These are phyloP conservation scores for Penicillium sp. DNA, from an alignment of 2,329 filamentous ascomycete species.

Conservation along the genomic window DNA sequence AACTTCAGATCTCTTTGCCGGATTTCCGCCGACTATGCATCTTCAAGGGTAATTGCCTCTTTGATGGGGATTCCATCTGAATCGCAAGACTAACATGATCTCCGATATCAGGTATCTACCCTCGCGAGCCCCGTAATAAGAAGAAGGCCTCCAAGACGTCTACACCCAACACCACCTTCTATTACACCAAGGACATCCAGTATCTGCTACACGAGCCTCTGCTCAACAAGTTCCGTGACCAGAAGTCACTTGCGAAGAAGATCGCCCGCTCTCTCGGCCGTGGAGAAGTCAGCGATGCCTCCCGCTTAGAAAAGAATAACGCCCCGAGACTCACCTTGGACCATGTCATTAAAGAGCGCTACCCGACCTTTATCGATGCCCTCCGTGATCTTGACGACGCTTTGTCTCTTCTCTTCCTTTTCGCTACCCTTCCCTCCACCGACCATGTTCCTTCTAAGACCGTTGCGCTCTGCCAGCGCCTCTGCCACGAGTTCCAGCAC, in stretches of 20 bases:
- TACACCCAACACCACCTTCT: conserved; percentile 84
- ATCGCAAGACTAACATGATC: conserved; percentile 12
- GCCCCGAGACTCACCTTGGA: conserved; percentile 85
- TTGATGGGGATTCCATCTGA: background rate
- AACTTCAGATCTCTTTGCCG: conserved; percentile 90
- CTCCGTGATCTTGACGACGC: conserved; percentile 92
- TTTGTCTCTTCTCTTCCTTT: conserved; percentile 91
- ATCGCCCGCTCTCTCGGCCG: conserved; percentile 84
- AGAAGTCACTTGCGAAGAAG: conserved; percentile 95
- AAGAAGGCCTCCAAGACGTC: conserved; percentile 92
- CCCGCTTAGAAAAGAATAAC: conserved; percentile 80
- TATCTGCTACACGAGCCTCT: conserved; percentile 95
- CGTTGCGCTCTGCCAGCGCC: conserved; percentile 83
- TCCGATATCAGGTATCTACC: conserved; percentile 64
- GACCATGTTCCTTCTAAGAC: conserved; percentile 86
- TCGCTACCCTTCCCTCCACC: conserved; percentile 89
- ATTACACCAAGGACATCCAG: conserved; percentile 90
- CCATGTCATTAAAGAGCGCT: conserved; percentile 94
- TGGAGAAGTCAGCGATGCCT: conserved; percentile 81
- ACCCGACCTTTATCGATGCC: conserved; percentile 92
- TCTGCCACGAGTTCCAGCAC: conserved; percentile 94
- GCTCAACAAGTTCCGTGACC: conserved; percentile 87
- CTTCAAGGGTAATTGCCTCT: conserved; percentile 63
- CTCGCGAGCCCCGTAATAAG: conserved; percentile 88
- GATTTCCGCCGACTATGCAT: conserved; percentile 98